Base-by-base conservation (phyloP, 345 rosid genomes). In the Limnanthes douglasii region DNA sequence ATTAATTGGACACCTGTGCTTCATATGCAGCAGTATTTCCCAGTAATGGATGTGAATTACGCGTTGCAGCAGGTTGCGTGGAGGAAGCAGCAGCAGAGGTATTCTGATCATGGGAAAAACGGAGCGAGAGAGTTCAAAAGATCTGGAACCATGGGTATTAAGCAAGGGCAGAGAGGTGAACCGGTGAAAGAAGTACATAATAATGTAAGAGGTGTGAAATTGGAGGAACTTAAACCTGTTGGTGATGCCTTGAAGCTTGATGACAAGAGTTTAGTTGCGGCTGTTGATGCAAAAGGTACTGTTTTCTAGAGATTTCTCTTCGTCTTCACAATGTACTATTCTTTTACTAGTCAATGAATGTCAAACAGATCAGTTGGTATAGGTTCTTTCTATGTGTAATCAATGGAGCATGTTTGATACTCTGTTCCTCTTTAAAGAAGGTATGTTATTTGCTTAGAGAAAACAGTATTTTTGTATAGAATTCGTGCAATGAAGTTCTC, bases 11-110 rank as follows among this genome's bases (percentile, higher is more conserved):
- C 50, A 41, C 62, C 72, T 0, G 85, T 78, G 59, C 69, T 81
- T 11, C 62, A 63, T 69, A 60, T 90, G 88, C 94, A 85, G 66
- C 99, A 75, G 34, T 81, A 64, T 46, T 75, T 48, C 37, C 55
- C 99, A 0, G 54, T 75, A 5, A 53, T 58, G 0, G 96, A 85
- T 34, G 73, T 90, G 23, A 24, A 51, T 11, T 34, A 64, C 15
- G 54, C 73, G 10, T 58, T 90, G 39, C 86, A 85, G n/a, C 88
- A 81, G 42, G 77, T 60, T n/a, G 60, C 69, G 0, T 55, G 67
- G 70, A 60, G 60, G 58, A 50, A 61, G 26, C 81, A 70, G 25
- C 83, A 70, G 27, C 84, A 70, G 17, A 34, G 65, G 64, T 38
- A 30, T 34, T 67, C 53, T 35, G 93, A 86, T 66, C 86, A 65